phyloP scores from a whole-genome alignment of 2,329 filamentous ascomycete species.

The Apiospora hydei region DNA sequence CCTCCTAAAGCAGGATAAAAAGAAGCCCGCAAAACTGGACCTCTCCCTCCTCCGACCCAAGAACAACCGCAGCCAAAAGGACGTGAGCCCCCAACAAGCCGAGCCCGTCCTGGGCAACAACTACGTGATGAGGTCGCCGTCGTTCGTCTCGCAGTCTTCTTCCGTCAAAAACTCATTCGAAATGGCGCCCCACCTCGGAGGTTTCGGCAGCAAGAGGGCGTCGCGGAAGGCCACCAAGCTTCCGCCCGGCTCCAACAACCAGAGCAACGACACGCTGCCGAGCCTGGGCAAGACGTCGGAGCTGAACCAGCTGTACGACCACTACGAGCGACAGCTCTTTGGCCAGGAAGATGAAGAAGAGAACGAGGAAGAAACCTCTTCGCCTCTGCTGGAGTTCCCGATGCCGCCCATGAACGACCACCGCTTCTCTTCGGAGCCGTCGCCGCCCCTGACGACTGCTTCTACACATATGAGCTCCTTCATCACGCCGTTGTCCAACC shows the following conservation, averaged over 20 bases:
- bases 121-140: conserved; percentile 51
- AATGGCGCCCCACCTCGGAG: conserved; percentile 25
- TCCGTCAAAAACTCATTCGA: conserved; percentile 30
- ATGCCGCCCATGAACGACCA: conserved; percentile 20
- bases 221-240: conserved; percentile 33
- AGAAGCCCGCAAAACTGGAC: conserved; percentile 58
- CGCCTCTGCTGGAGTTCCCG: not conserved
- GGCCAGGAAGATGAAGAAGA: conserved; percentile 29
- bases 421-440: conserved; percentile 16
- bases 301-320: conserved; percentile 61
- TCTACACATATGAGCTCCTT: conserved; percentile 32
- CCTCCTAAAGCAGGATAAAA: conserved; percentile 44
- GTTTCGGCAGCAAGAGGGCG: conserved; percentile 26
- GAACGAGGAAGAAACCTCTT: conserved; percentile 34
- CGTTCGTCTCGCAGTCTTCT: conserved; percentile 48
- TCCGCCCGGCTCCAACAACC: conserved; percentile 41
- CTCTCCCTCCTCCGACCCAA: conserved; percentile 52
- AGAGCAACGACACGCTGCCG: conserved; percentile 30
- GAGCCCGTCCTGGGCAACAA: conserved; percentile 46
- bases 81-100: conserved; percentile 39
- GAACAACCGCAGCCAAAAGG: conserved; percentile 41
- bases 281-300: conserved; percentile 46
- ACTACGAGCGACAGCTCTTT: conserved; percentile 62
- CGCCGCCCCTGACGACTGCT: conserved; percentile 30
- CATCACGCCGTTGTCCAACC: conserved; percentile 33